Percentiles rank a stretch among this genome's conserved stretches.
Evolutionary conservation across 345 rosid genomes (phyloP).

Genomic region (Punica granatum): DNA sequence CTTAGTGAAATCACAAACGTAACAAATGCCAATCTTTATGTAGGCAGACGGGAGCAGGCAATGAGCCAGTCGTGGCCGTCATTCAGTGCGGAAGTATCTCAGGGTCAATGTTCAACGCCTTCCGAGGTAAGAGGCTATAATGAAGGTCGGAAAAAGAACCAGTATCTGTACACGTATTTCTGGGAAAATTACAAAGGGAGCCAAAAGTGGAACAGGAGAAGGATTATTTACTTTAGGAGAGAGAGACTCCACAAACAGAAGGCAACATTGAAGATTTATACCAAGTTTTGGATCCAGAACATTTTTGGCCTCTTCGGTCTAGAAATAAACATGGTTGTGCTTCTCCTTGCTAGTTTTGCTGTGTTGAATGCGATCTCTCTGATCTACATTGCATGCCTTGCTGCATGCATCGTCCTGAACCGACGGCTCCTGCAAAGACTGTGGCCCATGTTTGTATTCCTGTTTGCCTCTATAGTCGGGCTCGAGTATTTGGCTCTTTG

Average conservation of each 20-base stretch:
- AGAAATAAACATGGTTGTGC: conserved; percentile 39
- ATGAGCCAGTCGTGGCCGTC: conserved; percentile 22
- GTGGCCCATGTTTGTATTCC: conserved; percentile 33
- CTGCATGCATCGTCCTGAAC: conserved; percentile 30
- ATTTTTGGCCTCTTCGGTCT: conserved; percentile 37
- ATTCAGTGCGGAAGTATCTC: conserved; percentile 11
- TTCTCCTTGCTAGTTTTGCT: conserved; percentile 39
- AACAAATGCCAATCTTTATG: conserved; percentile 6
- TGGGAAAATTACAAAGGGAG: conserved; percentile 27
- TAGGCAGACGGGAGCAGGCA: conserved; percentile 11
- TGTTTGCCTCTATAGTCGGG: conserved; percentile 25
- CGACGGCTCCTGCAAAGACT: conserved; percentile 19
- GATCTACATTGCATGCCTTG: conserved; percentile 33
- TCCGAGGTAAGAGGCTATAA: conserved; percentile 9
- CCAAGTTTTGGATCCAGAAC: conserved; percentile 33
- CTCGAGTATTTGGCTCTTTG: conserved; percentile 38
- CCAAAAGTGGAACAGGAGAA: conserved; percentile 27
- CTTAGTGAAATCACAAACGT: conserved; percentile 12
- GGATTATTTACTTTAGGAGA: conserved; percentile 22
- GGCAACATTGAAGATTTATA: conserved; percentile 19
- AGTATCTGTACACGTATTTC: conserved; percentile 20
- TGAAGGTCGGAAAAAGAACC: conserved; percentile 11
- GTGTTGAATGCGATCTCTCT: conserved; percentile 37
- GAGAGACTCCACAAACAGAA: conserved; percentile 37
- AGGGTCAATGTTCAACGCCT: conserved; percentile 5